Base-by-base conservation (phyloP, 2,329 filamentous ascomycete species). In the Aaosphaeria arxii region DNA sequence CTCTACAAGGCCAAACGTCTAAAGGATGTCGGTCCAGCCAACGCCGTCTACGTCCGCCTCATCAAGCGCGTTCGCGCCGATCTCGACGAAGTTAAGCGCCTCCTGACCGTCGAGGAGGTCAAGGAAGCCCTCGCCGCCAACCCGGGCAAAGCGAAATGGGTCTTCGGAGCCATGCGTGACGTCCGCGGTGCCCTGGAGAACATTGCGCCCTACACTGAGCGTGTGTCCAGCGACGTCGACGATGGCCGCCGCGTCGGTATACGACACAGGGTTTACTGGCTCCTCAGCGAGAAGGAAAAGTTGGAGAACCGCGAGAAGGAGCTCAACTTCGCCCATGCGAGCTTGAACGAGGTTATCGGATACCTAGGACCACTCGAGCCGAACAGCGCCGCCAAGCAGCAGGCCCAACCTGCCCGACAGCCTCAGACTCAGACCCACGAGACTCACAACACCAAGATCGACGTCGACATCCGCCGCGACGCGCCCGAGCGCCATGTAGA, bases 251-350 rank as follows among this genome's bases (percentile, higher is more conserved):
- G 66, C n/a, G 53, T 71, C 31, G 66, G 67, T n/a, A 43, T 71
- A 29, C 54, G 64, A 40, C 65, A 70, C 54, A 60, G 69, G 30
- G 50, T 71, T 32, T 62, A 63, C 56, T 71, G 69, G 69, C 57
- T 70, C 42, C 49, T 71, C 49, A 68, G 66, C 60, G 67, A 71
- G 52, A 64, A 68, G 58, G 66, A 71, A 55, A 71, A 71, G 59
- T 54, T 70, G 49, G 61, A 67, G 53, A 66, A 66, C 51, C 43
- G 65, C 7, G 62, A 67, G 53, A 66, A 69, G 60, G 69, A 71
- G 55, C 50, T 71, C 30, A 50, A 47, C 36, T 52, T 62, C 28
- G 62, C 63, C 30, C 67, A 71, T 49, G 49, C 60, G 48, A 70
- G 65, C 38, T 57, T 71, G 51, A 57, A 48, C 36, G 65, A 69